A percentile compares a stretch with the other conserved stretches of the same genome.
phyloP scores from a whole-genome alignment of 139 green algal species.

The Micractinium conductrix region DNA sequence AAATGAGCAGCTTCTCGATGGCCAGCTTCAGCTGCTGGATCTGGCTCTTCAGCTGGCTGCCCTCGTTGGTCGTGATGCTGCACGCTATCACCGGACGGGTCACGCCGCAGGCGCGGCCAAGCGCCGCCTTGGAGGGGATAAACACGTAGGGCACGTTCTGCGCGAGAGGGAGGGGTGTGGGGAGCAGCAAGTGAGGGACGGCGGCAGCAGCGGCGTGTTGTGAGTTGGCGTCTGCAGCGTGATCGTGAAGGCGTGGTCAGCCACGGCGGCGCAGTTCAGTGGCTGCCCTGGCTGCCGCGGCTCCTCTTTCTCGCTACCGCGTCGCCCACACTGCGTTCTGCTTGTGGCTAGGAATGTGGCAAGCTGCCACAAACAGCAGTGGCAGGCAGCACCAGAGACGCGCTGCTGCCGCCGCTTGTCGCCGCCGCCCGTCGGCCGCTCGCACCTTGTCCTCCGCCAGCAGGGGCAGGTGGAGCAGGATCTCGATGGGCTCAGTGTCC shows the following conservation, averaged over 20 bases:
- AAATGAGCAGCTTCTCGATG: slow-evolving; percentile 99
- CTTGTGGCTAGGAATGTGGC: not conserved
- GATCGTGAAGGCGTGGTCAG: too few relatives aligned
- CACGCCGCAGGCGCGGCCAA: slow-evolving; percentile 98
- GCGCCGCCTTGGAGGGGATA: slow-evolving; percentile 95
- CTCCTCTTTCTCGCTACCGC: too few relatives aligned
- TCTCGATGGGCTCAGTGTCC: slow-evolving; percentile 99
- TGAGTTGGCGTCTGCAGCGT: too few relatives aligned
- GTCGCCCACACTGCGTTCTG: not conserved
- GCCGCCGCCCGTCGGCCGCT: not conserved
- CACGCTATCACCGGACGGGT: slow-evolving; percentile 92
- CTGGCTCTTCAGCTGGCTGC: slow-evolving; percentile 96
- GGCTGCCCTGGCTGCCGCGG: too few relatives aligned
- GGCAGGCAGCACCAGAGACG: not conserved
- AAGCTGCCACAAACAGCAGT: not conserved
- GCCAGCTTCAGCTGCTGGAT: slow-evolving; percentile 94
- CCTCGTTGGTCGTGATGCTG: slow-evolving; percentile 98
- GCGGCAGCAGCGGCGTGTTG: too few relatives aligned
- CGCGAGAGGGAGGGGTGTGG: not conserved
- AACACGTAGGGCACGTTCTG: slow-evolving; percentile 99
- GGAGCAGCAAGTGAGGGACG: too few relatives aligned
- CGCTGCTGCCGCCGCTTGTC: not conserved
- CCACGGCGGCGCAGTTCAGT: too few relatives aligned
- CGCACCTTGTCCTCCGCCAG: slow-evolving; percentile 97
- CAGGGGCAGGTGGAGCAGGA: slow-evolving; percentile 98